Evolutionary conservation across 2,329 filamentous ascomycete species (phyloP).

Genomic region (Hymenoscyphus repandus): DNA sequence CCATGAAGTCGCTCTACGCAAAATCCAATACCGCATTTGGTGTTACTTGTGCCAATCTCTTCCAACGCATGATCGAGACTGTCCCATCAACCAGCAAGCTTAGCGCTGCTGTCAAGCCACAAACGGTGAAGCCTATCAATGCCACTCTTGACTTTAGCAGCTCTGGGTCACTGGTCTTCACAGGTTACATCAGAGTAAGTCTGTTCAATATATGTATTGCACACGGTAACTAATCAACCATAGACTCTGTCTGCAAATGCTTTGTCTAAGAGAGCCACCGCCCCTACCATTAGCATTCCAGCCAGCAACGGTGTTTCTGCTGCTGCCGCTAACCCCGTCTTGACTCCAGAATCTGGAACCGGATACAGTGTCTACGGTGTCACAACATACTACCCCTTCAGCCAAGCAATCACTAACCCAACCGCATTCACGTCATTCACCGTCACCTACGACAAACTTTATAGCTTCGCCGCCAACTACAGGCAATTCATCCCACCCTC

Average conservation of each 20-base stretch:
- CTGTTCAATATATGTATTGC: not conserved
- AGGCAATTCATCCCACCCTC: constrained; percentile 16
- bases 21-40: constrained; percentile 37
- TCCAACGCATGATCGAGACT: constrained; percentile 55
- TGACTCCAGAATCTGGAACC: constrained; percentile 9
- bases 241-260: not conserved
- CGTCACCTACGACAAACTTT: not conserved
- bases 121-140: constrained; percentile 52
- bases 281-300: not conserved
- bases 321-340: not conserved
- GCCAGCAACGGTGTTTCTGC: no score
- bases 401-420: constrained; percentile 3
- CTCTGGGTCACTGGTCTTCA: constrained; percentile 14
- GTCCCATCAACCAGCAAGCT: constrained; percentile 47
- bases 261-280: constrained; percentile 3
- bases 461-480: constrained; percentile 10
- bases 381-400: constrained; percentile 20
- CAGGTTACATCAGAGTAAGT: constrained; percentile 19
- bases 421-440: constrained; percentile 13
- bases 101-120: constrained; percentile 46
- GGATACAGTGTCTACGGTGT: constrained; percentile 16
- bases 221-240: not conserved
- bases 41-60: constrained; percentile 42
- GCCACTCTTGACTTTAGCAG: constrained; percentile 18
- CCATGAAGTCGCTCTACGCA: constrained; percentile 43